Conservation (phyloP, 768 basidiomycete species). For the Candolleomyces eurysporus region DNA sequence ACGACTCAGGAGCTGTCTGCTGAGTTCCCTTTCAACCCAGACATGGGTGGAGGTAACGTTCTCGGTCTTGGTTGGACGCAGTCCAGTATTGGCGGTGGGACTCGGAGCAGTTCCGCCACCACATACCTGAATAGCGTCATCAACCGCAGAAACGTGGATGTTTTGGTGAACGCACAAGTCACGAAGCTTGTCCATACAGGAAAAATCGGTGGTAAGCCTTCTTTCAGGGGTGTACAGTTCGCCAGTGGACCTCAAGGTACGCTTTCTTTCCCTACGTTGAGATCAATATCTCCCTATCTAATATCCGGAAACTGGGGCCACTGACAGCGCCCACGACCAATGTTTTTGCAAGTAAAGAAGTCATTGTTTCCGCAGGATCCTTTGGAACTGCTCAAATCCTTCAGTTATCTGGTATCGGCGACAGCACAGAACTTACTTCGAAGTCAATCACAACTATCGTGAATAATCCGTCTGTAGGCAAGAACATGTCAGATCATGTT, state of each 20-base stretch:
- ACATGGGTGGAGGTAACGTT: slow-evolving; percentile 4
- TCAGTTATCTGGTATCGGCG: slow-evolving; percentile 34
- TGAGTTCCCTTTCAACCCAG: slow-evolving; percentile 7
- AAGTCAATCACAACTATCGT: slow-evolving; percentile 24
- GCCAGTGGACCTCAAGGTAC: background rate
- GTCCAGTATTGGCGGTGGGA: slow-evolving; percentile 1
- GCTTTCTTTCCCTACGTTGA: background rate
- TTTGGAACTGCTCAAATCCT: slow-evolving; percentile 35
- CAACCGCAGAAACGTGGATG: slow-evolving; percentile 20
- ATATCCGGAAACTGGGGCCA: no score
- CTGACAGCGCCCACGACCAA: background rate
- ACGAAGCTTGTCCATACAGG: slow-evolving; percentile 19
- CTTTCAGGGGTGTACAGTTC: slow-evolving; percentile 25
- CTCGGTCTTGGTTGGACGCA: slow-evolving; percentile 9
- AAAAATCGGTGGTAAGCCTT: slow-evolving; percentile 8
- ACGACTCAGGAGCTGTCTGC: slow-evolving; percentile 12
- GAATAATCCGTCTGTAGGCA: slow-evolving; percentile 35
- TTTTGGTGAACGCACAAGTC: slow-evolving; percentile 20
- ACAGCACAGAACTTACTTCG: slow-evolving; percentile 17
- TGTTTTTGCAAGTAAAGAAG: slow-evolving; percentile 26
- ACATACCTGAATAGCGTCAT: slow-evolving; percentile 19
- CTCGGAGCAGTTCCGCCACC: slow-evolving; percentile 22
- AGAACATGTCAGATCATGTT: slow-evolving; percentile 33
- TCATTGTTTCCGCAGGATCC: slow-evolving; percentile 36
- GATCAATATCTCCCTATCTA: no score